These are phyloP conservation scores for Lactarius hengduanensis DNA, from an alignment of 768 basidiomycete genomes.

Conservation along the genomic window DNA sequence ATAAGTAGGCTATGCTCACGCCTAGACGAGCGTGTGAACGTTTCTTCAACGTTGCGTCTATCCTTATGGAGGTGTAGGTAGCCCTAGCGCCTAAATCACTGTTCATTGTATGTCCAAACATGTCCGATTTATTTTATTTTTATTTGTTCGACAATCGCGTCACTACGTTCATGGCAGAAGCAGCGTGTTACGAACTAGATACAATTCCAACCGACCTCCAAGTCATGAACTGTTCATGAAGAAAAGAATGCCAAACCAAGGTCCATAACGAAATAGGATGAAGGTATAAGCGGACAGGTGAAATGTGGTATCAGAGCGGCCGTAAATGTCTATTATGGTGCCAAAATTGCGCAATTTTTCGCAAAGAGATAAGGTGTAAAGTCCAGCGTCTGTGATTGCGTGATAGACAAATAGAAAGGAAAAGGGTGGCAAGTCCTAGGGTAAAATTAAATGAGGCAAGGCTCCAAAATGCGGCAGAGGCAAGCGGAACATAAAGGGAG, in stretches of 20 bases:
- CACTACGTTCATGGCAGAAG: not conserved
- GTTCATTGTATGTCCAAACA: not conserved
- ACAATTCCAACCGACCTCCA: slow-evolving; percentile 1
- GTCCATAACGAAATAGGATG: slow-evolving; percentile 10
- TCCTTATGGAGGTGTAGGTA: not conserved
- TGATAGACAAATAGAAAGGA: slow-evolving; percentile 4
- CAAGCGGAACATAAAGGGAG: not conserved
- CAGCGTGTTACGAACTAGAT: slow-evolving; percentile 5
- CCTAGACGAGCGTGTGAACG: not conserved
- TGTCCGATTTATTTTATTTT: not conserved
- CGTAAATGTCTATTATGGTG: slow-evolving; percentile 13
- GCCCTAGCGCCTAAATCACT: not conserved
- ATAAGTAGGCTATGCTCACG: slow-evolving; percentile 9
- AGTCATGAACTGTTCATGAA: slow-evolving; percentile 13
- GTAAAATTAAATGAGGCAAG: not conserved
- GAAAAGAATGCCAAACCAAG: slow-evolving; percentile 5
- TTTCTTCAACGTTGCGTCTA: not conserved
- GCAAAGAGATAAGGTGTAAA: not conserved
- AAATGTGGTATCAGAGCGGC: slow-evolving; percentile 23
- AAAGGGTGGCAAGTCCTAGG: slow-evolving; percentile 6
- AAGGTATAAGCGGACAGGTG: slow-evolving; percentile 16
- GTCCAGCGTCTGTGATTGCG: slow-evolving; percentile 12
- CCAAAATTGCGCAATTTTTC: slow-evolving; percentile 7
- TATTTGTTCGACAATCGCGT: not conserved
- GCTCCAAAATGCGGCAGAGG: not conserved